Evolutionary conservation across 139 green algal genomes (phyloP).

Genomic region (Chlamydomonas sp.): DNA sequence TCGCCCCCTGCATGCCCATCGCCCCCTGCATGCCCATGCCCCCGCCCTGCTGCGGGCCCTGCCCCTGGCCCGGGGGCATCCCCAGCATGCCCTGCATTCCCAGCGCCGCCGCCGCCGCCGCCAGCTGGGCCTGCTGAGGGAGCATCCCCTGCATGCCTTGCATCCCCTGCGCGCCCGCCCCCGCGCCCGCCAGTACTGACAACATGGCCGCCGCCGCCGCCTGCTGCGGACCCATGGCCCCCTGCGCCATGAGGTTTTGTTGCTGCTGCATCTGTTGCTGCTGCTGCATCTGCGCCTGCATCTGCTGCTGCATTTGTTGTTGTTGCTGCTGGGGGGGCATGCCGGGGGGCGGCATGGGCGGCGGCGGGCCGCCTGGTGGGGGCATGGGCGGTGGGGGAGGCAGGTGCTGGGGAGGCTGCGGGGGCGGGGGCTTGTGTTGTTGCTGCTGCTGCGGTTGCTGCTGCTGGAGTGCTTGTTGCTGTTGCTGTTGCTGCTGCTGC

Average conservation of each 20-base stretch:
- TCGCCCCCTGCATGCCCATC: slow-evolving; percentile 9
- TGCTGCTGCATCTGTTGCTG: slow-evolving; percentile 12
- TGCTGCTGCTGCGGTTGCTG: slow-evolving; percentile 16
- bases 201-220: slow-evolving; percentile 15
- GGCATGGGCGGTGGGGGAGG: not conserved
- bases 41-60: not conserved
- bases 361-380: not conserved
- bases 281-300: not conserved
- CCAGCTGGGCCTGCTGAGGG: not conserved
- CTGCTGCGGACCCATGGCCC: slow-evolving; percentile 26
- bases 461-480: not conserved
- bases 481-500: slow-evolving; percentile 1
- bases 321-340: slow-evolving; percentile 16
- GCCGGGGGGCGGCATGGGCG: not conserved
- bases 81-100: slow-evolving; percentile 7
- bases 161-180: not conserved
- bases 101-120: not conserved
- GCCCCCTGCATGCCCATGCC: not conserved
- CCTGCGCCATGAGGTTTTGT: slow-evolving; percentile 10
- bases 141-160: not conserved
- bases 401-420: not conserved
- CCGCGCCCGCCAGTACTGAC: not conserved
- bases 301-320: slow-evolving; percentile 16
- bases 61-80: not conserved
- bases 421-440: not conserved